Percentiles rank a stretch among this genome's conserved stretches.
phyloP scores from a whole-genome alignment of 179 eudicot species.

The Spergularia azorica region DNA sequence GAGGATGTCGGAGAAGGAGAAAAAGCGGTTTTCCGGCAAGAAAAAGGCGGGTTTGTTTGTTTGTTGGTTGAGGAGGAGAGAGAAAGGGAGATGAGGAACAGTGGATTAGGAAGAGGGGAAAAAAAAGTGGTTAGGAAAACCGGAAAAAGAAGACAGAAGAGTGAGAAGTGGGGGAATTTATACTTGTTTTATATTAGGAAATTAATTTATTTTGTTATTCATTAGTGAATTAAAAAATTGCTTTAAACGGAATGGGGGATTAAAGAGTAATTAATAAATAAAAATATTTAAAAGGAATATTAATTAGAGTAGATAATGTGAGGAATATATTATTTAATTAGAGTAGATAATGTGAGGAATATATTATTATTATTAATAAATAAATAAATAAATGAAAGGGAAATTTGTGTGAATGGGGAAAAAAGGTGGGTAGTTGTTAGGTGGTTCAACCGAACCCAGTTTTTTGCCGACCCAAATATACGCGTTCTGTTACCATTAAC shows the following conservation, averaged over 20 bases:
- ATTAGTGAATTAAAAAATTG: too few relatives aligned
- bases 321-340: not conserved
- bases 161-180: not conserved
- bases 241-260: too few relatives aligned
- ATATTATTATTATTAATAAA: not conserved
- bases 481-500: conserved; percentile 13
- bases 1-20: conserved; percentile 21
- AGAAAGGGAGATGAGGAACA: conserved; percentile 24
- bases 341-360: not conserved
- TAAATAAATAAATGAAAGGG: not conserved
- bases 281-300: too few relatives aligned
- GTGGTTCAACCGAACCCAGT: conserved; percentile 69
- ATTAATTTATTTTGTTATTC: not conserved
- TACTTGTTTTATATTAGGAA: not conserved
- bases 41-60: conserved; percentile 16
- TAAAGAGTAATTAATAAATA: too few relatives aligned
- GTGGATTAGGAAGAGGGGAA: not conserved
- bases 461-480: conserved; percentile 24
- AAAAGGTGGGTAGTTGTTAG: conserved; percentile 53
- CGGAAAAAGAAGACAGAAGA: conserved; percentile 42
- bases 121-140: conserved; percentile 39
- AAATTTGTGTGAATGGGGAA: not conserved
- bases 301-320: not conserved
- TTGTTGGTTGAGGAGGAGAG: conserved; percentile 32
- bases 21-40: conserved; percentile 43